Percentiles rank a stretch among this genome's conserved stretches.
Evolutionary conservation across 2,329 filamentous ascomycete species (phyloP).

Genomic region (Immersiporthe knoxdaviesiana): DNA sequence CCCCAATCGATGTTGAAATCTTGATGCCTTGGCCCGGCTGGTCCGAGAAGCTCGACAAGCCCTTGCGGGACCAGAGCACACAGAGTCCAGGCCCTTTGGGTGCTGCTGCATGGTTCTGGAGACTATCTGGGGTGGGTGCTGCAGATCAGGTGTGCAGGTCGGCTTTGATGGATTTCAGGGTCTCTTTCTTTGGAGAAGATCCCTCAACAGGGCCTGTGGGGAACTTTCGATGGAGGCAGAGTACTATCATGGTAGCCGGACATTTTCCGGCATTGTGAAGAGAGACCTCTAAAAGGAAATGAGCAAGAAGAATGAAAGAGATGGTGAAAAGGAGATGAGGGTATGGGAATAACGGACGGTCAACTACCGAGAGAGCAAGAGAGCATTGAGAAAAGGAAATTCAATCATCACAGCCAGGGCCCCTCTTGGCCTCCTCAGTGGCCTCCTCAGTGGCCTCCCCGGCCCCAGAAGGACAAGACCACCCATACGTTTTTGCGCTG

Average conservation of each 20-base stretch:
- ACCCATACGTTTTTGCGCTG: not conserved
- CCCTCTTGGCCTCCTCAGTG: not conserved
- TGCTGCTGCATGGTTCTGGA: not conserved
- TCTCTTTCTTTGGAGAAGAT: not conserved
- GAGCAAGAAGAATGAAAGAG: not conserved
- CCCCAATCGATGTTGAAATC: not conserved
- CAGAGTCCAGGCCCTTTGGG: not conserved
- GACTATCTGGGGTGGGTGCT: not conserved
- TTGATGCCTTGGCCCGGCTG: not conserved
- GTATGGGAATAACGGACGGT: not conserved
- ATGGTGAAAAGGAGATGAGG: not conserved
- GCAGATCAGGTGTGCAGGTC: slow-evolving; percentile 1
- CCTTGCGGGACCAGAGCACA: no score
- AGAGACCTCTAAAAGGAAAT: not conserved
- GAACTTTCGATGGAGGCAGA: not conserved
- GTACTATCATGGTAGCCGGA: no score
- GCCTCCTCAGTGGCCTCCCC: not conserved
- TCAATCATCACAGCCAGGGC: not conserved
- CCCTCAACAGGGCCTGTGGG: not conserved
- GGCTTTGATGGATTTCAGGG: slow-evolving; percentile 1
- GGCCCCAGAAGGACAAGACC: not conserved
- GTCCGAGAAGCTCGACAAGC: not conserved
- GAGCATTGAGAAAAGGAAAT: not conserved
- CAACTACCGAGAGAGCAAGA: not conserved
- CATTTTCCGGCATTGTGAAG: not conserved